Evolutionary conservation across 148 eudicot species (phyloP).

Genomic region (Camellia granthamiana): DNA sequence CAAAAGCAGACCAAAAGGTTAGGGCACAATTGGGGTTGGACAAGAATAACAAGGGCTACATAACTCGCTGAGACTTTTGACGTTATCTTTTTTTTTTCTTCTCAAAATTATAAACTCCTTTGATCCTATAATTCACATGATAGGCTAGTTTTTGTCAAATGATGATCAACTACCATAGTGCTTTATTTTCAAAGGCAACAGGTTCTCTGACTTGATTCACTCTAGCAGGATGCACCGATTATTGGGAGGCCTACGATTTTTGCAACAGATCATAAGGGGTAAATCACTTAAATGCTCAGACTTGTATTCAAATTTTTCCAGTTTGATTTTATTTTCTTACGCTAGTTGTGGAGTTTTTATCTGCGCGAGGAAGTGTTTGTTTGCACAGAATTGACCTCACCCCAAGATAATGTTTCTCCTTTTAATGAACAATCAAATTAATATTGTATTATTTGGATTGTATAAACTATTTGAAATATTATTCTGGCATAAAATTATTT

Average conservation of each 20-base stretch:
- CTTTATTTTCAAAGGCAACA: background rate
- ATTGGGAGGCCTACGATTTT: slow-evolving; percentile 68
- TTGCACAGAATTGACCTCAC: background rate
- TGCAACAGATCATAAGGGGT: slow-evolving; percentile 42
- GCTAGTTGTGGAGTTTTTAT: background rate
- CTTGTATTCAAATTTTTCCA: background rate
- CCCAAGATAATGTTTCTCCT: background rate
- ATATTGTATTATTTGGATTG: background rate
- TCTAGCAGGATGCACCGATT: slow-evolving; percentile 65
- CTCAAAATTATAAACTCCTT: background rate
- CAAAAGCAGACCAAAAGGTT: background rate
- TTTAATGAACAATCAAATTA: background rate
- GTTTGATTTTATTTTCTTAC: no score
- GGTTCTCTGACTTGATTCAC: slow-evolving; percentile 20
- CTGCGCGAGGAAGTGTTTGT: background rate
- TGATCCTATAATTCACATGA: background rate
- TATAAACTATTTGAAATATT: background rate
- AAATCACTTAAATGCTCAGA: slow-evolving; percentile 16
- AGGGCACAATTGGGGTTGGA: background rate
- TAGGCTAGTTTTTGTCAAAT: background rate
- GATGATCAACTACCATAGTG: background rate
- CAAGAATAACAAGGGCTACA: no score
- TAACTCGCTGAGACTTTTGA: background rate
- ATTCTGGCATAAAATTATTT: background rate
- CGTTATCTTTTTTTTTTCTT: background rate